Conservation (phyloP, 192 early-diverging fungal genomes). For the Borealophlyctis nickersoniae region DNA sequence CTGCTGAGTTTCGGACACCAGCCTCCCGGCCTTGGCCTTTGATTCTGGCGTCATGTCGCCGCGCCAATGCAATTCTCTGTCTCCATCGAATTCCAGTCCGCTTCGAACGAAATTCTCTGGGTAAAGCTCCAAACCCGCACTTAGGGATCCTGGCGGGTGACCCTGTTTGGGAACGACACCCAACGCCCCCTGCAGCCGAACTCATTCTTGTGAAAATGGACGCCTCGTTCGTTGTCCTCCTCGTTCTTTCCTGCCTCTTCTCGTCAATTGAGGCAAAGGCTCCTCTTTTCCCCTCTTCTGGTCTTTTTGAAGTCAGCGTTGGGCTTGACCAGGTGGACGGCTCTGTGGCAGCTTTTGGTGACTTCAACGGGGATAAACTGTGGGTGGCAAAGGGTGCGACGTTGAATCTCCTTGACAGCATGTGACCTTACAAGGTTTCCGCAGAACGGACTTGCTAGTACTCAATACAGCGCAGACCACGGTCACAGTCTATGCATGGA, state of each 20-base stretch:
- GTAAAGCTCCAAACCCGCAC: too few relatives aligned
- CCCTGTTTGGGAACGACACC: too few relatives aligned
- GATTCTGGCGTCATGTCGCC: too few relatives aligned
- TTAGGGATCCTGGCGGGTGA: too few relatives aligned
- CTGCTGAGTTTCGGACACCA: too few relatives aligned
- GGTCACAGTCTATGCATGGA: constrained; percentile 70
- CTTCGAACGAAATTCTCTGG: too few relatives aligned
- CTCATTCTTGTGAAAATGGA: background rate
- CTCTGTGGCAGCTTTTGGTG: constrained; percentile 78
- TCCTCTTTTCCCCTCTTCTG: constrained; percentile 24
- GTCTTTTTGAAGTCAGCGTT: constrained; percentile 38
- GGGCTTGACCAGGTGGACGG: constrained; percentile 66
- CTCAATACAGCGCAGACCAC: constrained; percentile 64
- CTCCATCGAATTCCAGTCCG: too few relatives aligned
- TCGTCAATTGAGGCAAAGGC: constrained; percentile 3
- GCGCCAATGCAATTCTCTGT: too few relatives aligned
- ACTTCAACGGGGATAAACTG: constrained; percentile 81
- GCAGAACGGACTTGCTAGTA: constrained; percentile 77
- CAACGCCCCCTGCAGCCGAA: background rate
- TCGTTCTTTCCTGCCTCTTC: too few relatives aligned
- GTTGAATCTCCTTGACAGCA: constrained; percentile 1
- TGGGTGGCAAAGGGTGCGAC: constrained; percentile 18
- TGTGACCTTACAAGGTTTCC: constrained; percentile 8
- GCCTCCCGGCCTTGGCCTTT: too few relatives aligned
- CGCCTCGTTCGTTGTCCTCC: too few relatives aligned